phyloP scores from a whole-genome alignment of 139 green algal species.

The Eudorina sp. region DNA sequence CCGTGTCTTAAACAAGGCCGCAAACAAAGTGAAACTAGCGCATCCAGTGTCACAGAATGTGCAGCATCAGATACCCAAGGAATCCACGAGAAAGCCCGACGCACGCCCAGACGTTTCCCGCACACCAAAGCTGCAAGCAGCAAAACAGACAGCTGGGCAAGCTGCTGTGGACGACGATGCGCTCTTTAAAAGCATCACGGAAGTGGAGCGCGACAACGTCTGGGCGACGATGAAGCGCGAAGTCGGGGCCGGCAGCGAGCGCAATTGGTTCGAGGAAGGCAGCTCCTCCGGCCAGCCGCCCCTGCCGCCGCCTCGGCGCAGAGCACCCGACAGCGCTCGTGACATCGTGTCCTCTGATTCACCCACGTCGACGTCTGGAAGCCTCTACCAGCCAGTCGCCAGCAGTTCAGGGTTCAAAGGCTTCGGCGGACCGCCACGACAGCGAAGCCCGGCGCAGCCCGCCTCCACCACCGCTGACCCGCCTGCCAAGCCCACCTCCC shows the following conservation, averaged over 20 bases:
- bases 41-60: neutral
- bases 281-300: neutral
- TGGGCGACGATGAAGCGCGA: neutral
- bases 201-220: slow-evolving; percentile 8
- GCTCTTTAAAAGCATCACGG: neutral
- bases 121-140: neutral
- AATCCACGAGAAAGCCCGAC: neutral
- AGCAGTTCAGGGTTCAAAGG: slow-evolving; percentile 15
- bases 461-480: neutral
- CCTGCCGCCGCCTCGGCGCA: neutral
- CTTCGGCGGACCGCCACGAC: slow-evolving; percentile 2
- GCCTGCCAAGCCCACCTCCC: too few species aligned
- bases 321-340: neutral
- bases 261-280: neutral
- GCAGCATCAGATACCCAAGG: neutral
- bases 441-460: neutral
- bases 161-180: neutral
- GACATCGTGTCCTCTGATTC: neutral
- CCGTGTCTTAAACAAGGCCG: neutral
- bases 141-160: neutral
- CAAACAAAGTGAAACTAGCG: neutral
- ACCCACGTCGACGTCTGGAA: neutral
- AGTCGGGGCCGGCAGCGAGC: neutral
- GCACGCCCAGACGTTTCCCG: neutral
- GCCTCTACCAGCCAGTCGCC: neutral